Evolutionary conservation across 2,329 filamentous ascomycete species (phyloP), one percentile per base, ranked within the genome.

Genomic region (Raffaelea arxii): DNA sequence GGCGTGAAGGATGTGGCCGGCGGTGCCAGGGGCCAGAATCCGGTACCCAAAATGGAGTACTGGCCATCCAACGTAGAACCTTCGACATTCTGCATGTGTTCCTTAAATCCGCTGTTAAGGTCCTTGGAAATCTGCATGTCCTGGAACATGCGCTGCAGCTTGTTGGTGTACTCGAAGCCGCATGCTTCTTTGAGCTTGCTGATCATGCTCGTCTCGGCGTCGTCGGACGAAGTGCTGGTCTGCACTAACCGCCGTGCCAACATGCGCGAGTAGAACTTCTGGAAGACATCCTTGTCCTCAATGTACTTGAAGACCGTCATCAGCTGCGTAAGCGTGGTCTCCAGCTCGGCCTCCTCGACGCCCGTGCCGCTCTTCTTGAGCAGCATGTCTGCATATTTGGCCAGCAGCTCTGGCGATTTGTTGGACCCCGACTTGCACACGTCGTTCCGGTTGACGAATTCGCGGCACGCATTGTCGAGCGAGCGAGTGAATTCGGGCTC

Each of bases 241-340:
- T 96, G 88, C 18, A 98, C 92, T 46, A 98, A 71, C 58, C 92
- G 88, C 63, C 94, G 88, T 43, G 92, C 92, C 56, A 98, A 71
- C 83, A 95, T 95, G 52, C 90, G 86, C 2, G 91, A 94, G 68
- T 98, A 98, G 68, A 96, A 98, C 65, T 97, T 98, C 65, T 97
- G 92, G 76, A 98, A 98, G 5, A 98, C 94, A 60, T 98, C 92
- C 74, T 98, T 98, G 68, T 98, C 94, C 63, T 98, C 92, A 53
- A 98, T 97, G 66, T 98, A 98, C 70, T 97, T 97, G 78, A 98
- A 98, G 46, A 98, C 88, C 2, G 91, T 96, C 92, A 98, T 98
- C 58, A 98, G 92, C 63, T 96, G 87, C 19, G 80, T 81, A 25
- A 97, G 71, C 25, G 88, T 84, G 54, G 84, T 83, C 67, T 98